A percentile compares a stretch with the other conserved stretches of the same genome.
These are phyloP conservation scores for Cymbopogon flexuosus DNA, from an alignment of 202 grass and related monocot genomes.

Conservation along the genomic window DNA sequence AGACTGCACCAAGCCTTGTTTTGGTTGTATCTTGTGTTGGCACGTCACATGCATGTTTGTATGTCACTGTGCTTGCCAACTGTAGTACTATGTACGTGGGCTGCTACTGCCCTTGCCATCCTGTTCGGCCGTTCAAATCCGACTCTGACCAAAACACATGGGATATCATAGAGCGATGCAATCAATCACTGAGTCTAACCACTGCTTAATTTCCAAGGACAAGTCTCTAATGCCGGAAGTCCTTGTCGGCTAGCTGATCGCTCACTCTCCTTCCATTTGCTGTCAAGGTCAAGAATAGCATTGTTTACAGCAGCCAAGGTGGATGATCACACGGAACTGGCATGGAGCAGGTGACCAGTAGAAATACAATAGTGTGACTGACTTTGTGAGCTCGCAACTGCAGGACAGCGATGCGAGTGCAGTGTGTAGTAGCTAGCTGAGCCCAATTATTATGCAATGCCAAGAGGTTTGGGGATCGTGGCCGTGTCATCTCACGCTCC, in stretches of 20 bases:
- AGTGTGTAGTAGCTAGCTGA: neutral
- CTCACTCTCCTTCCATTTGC: neutral
- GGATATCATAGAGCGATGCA: neutral
- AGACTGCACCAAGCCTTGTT: too few relatives aligned
- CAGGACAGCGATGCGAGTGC: neutral
- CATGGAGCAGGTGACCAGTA: too few relatives aligned
- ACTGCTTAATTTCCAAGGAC: neutral
- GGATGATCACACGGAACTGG: too few relatives aligned
- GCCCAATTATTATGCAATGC: too few relatives aligned
- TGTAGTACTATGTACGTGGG: neutral
- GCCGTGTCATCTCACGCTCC: neutral
- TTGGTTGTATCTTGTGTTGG: neutral
- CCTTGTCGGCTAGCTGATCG: neutral
- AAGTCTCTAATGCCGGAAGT: neutral
- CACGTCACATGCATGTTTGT: neutral
- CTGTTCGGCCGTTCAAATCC: neutral
- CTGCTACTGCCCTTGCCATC: neutral
- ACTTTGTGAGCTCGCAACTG: neutral
- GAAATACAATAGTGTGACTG: too few relatives aligned
- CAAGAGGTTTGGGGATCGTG: neutral
- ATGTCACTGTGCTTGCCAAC: neutral
- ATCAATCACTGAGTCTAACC: neutral
- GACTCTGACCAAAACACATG: constrained; percentile 4
- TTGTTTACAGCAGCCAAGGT: too few relatives aligned
- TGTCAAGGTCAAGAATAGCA: neutral